phyloP scores from a whole-genome alignment of 2,329 filamentous ascomycete species.

The Cladorrhinum sp. region DNA sequence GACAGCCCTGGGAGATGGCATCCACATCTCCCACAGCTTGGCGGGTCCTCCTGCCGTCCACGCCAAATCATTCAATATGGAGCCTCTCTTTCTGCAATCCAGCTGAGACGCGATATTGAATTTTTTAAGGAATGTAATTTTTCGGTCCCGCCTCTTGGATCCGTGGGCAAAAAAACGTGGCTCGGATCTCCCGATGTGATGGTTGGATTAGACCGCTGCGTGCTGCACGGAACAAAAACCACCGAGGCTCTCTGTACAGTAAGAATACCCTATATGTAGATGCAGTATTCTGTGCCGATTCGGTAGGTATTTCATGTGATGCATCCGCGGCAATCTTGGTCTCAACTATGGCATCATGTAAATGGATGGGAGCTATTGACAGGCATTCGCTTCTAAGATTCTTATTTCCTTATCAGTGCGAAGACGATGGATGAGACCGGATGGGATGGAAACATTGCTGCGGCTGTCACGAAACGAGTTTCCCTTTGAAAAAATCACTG shows the following conservation, averaged over 20 bases:
- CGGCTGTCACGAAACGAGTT: neutral
- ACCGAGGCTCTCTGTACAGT: neutral
- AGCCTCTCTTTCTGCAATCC: constrained; percentile 2
- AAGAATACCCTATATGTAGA: neutral
- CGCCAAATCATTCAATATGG: neutral
- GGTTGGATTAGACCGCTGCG: neutral
- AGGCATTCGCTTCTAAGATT: neutral
- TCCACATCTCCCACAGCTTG: neutral
- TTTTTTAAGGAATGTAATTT: neutral
- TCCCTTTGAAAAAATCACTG: neutral
- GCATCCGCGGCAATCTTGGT: neutral
- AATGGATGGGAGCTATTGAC: neutral
- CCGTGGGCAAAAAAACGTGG: neutral
- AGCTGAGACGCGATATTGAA: constrained; percentile 16
- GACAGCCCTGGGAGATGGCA: neutral
- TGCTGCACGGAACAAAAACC: neutral
- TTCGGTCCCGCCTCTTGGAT: constrained; percentile 2
- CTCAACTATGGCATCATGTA: neutral
- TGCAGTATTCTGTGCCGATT: neutral
- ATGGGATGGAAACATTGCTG: neutral
- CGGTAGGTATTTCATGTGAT: neutral
- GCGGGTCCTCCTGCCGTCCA: neutral
- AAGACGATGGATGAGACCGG: neutral
- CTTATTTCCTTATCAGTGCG: neutral
- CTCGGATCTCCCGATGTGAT: constrained; percentile 1